Evolutionary conservation across 192 early-diverging fungal genomes (phyloP).

Genomic region (Coemansia sp.): DNA sequence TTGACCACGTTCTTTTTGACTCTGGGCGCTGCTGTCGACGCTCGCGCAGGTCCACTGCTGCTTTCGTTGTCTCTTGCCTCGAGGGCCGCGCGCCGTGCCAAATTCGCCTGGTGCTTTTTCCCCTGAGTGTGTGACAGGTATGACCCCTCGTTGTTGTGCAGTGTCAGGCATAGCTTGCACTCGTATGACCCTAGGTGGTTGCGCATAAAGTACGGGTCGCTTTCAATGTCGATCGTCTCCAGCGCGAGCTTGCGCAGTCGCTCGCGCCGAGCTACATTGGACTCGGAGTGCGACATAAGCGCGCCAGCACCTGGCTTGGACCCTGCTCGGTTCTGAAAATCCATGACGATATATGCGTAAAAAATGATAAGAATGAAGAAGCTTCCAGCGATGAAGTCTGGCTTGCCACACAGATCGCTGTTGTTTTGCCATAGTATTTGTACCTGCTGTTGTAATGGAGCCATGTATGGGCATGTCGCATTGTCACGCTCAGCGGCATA

Average conservation of each 20-base stretch:
- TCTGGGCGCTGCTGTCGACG: constrained; percentile 8
- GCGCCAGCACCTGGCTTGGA: constrained; percentile 90
- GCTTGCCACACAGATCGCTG: no score
- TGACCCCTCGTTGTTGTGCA: constrained; percentile 91
- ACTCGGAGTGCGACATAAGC: constrained; percentile 80
- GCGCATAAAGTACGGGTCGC: constrained; percentile 98
- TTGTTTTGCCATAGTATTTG: no score
- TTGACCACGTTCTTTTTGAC: constrained; percentile 84
- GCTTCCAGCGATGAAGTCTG: no score
- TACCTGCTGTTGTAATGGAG: no score
- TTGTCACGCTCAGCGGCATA: no score
- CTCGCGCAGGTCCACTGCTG: constrained; percentile 9
- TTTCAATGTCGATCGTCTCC: constrained; percentile 94
- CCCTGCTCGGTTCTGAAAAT: constrained; percentile 88
- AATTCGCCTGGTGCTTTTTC: constrained; percentile 96
- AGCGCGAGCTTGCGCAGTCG: constrained; percentile 93
- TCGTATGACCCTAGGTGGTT: constrained; percentile 84
- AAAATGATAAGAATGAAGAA: neutral
- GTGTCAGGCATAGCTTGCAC: constrained; percentile 82
- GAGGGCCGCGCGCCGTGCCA: constrained; percentile 85
- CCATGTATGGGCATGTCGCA: no score
- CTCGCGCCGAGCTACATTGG: constrained; percentile 92
- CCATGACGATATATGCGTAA: constrained; percentile 46
- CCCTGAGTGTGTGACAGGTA: constrained; percentile 98
- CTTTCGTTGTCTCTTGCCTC: constrained; percentile 74